phyloP scores from a whole-genome alignment of 78 protist genomes.

The Emiliania huxleyi region DNA sequence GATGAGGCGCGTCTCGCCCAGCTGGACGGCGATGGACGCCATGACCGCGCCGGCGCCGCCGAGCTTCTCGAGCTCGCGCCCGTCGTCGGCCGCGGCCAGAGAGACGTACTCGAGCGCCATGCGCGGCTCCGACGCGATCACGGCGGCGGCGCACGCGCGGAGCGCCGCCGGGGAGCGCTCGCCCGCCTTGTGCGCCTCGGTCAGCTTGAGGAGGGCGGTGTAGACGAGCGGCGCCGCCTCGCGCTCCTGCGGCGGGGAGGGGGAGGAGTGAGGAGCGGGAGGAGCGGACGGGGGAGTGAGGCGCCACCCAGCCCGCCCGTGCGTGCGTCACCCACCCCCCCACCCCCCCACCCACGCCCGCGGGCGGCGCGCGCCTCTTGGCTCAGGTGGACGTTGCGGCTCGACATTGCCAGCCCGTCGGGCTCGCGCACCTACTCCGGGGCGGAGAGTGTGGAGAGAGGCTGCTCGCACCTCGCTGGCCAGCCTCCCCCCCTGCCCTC shows the following conservation, averaged over 20 bases:
- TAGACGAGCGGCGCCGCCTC: neutral
- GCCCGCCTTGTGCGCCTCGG: neutral
- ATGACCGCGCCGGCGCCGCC: neutral
- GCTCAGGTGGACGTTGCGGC: neutral
- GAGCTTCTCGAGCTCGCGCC: neutral
- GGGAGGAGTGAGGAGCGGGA: too few relatives aligned
- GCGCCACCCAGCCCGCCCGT: too few relatives aligned
- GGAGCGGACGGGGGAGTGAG: too few relatives aligned
- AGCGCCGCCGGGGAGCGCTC: neutral
- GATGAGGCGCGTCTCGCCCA: neutral
- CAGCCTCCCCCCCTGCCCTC: too few relatives aligned
- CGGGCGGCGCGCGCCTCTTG: too few relatives aligned
- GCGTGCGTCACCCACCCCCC: too few relatives aligned
- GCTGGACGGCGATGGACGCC: neutral
- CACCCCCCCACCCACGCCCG: too few relatives aligned
- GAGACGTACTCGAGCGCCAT: neutral
- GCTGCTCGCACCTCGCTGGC: too few relatives aligned
- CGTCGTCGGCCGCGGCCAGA: neutral
- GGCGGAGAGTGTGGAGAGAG: too few relatives aligned
- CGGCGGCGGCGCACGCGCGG: neutral
- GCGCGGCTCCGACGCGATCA: neutral
- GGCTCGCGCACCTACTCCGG: too few relatives aligned
- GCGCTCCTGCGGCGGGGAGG: neutral
- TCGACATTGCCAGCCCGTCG: constrained; percentile 55
- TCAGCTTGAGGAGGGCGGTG: neutral